Evolutionary conservation across 2,329 filamentous ascomycete species (phyloP), one percentile per base, ranked within the genome.

Genomic region (Diaporthe sp.): DNA sequence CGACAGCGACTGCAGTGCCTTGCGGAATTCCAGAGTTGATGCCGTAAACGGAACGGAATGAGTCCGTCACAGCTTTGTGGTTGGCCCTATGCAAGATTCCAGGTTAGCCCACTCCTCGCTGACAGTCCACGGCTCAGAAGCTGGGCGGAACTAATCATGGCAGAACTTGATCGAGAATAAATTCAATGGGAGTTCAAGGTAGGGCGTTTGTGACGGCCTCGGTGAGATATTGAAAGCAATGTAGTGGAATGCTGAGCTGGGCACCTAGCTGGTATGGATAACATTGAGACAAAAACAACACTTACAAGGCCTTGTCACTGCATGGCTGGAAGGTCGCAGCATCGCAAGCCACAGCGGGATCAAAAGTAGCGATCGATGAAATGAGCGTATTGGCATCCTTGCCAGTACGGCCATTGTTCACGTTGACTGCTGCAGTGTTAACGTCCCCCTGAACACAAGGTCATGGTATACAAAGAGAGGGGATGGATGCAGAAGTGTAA

Each of bases 261-360:
- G 31, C 20, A 17, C 17, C 34, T 37, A 28, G 37, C 12, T 17
- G n/a, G n/a, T 9, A 34, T 15, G 37, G 44, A 25, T 42, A 42
- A 31, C 25, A 20, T 1, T 4, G 15, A 17, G 37, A 25, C 42
- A 73, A 2, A 55, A 53, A 34, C 9, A 17, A 25, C n/a, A 65
- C 71, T 73, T 47, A 73, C 42, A 97, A 87, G 2, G 92, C 91
- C 73, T 85, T 87, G 76, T 91, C 86, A 39, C 92, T 94, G 85
- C 94, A 96, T 13, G 94, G 94, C 84, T 96, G 94, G 86, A 96
- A 96, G 4, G 94, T 95, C 4, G 87, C 85, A 65, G 91, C 89
- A 79, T 94, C 92, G 79, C 94, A 95, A 42, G 87, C 88, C 0
- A 90, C 89, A 9, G 86, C 84, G 1, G 92, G 90, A 80, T 96